Base-by-base conservation (phyloP, 78 protist genomes). In the Polysphondylium violaceum region DNA sequence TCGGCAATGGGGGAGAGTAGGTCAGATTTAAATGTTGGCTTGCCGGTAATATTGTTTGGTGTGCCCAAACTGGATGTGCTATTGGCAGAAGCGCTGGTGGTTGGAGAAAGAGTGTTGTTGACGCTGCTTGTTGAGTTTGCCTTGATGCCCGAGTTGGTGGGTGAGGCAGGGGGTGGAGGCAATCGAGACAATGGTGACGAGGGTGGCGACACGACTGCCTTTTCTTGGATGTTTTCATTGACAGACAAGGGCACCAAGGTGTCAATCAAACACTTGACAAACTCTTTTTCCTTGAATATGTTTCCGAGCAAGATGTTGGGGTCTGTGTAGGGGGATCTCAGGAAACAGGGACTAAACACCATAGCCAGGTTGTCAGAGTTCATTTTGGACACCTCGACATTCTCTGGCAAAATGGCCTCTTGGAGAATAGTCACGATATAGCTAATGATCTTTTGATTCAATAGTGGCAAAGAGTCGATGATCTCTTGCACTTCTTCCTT, bases 281-380 rank as follows among this genome's bases (percentile, higher is more conserved):
- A 69, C 21, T 69, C 64, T 27, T 64, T 83, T 27, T 83, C 91
- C 38, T 58, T 83, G 40, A 60, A 41, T 17, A 83, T 59, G 43
- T 59, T 59, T 31, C 68, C 91, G 23, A 83, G 33, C 14, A 71
- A 31, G 12, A 64, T 83, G 2, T 74, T 56, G n/a, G 74, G 67
- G 29, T 83, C 91, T 3, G 74, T 40, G 9, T 69, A 74, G 2
- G 78, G 60, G 4, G 63, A 72, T 40, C 91, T 38, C 16, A 83
- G 17, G 56, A 83, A 47, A 33, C 76, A 69, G 16, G 91, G 91
- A 33, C 81, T n/a, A 31, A 83, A 83, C 2, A 67, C 76, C 63
- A 74, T 83, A 19, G 91, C 64, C 6, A 69, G 56, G 33, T 83
- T 83, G n/a, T 72, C 72, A 19, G 21, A 59, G 35, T 35, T 41